Percentiles rank a stretch among this genome's conserved stretches.
These are phyloP conservation scores for Tremella mesenterica DNA, from an alignment of 768 basidiomycete species.

Conservation along the genomic window DNA sequence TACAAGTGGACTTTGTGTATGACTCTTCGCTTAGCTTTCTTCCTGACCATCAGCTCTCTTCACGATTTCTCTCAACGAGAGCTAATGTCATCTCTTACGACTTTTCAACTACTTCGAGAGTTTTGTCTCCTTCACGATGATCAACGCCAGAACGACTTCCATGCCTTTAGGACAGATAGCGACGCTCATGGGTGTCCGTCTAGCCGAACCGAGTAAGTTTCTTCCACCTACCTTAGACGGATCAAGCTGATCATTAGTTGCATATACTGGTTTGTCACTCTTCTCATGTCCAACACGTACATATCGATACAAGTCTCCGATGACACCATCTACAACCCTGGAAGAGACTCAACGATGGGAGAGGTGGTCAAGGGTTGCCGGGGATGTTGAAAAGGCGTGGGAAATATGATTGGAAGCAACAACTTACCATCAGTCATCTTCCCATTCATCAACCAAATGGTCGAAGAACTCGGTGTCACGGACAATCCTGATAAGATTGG, in stretches of 20 bases:
- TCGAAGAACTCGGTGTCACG: constrained; percentile 35
- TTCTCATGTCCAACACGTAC: background rate
- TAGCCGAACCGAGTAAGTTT: constrained; percentile 42
- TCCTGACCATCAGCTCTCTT: no score
- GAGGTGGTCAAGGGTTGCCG: no score
- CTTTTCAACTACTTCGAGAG: no score
- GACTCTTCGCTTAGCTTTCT: no score
- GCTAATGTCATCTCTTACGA: no score
- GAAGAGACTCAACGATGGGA: background rate
- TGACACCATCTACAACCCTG: no score
- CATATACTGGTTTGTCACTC: constrained; percentile 32
- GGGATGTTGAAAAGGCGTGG: no score
- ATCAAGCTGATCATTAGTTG: constrained; percentile 16
- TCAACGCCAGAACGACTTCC: no score
- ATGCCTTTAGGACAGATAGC: constrained; percentile 27
- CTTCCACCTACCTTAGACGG: background rate
- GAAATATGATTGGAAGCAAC: background rate
- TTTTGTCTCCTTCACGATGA: no score
- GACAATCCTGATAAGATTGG: constrained; percentile 39
- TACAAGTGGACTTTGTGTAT: no score
- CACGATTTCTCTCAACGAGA: no score
- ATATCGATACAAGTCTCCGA: background rate
- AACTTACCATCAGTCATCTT: constrained; percentile 35
- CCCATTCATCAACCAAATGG: constrained; percentile 46
- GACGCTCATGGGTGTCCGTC: constrained; percentile 35